Conservation (phyloP, 805 yeast genomes). For the Candida xyloterini region DNA sequence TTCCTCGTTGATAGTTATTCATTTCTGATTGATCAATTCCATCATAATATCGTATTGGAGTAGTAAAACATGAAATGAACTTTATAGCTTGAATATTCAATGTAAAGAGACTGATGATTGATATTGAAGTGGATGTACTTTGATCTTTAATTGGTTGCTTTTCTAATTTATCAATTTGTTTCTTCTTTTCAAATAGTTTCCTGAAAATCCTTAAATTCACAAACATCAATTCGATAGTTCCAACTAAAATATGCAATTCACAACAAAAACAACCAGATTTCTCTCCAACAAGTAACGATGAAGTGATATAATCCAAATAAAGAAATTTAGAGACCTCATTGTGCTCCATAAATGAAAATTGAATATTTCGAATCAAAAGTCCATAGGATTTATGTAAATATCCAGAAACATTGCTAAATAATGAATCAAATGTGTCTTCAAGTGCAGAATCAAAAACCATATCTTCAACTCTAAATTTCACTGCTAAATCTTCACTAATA, state of each 20-base stretch:
- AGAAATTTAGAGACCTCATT: conserved; percentile 11
- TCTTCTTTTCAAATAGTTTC: conserved; percentile 11
- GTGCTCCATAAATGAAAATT: conserved; percentile 17
- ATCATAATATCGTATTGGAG: conserved; percentile 30
- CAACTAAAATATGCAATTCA: conserved; percentile 5
- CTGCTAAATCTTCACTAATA: conserved; percentile 13
- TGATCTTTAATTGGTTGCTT: not conserved
- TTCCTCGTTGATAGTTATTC: conserved; percentile 30
- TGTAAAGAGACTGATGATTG: conserved; percentile 11
- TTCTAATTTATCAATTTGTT: not conserved
- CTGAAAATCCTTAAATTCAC: conserved; percentile 15
- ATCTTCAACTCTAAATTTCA: conserved; percentile 18
- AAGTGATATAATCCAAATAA: conserved; percentile 18
- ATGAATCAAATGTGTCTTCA: conserved; percentile 23
- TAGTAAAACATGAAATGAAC: conserved; percentile 28
- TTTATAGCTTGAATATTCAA: conserved; percentile 14
- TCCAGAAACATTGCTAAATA: conserved; percentile 16
- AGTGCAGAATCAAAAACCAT: conserved; percentile 26
- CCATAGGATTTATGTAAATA: conserved; percentile 19
- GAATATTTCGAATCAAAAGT: conserved; percentile 21
- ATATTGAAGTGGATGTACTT: not conserved
- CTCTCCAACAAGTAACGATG: conserved; percentile 11
- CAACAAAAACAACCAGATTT: conserved; percentile 7
- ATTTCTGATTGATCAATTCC: conserved; percentile 29
- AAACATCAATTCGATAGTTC: conserved; percentile 15